These are phyloP conservation scores for Rhododendron vialii DNA, from an alignment of 148 eudicot genomes.

Conservation along the genomic window DNA sequence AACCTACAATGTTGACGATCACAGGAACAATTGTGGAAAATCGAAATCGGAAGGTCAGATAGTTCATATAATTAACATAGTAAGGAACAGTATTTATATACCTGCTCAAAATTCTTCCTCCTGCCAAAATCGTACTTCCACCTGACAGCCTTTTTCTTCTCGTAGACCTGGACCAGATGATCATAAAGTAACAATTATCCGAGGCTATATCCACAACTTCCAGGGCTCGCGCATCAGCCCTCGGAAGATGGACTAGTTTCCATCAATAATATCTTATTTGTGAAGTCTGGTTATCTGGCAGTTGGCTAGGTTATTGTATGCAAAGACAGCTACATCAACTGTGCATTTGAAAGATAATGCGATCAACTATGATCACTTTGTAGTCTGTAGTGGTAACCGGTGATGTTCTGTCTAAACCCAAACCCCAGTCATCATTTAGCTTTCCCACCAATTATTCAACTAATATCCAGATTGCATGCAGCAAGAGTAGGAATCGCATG, in stretches of 20 bases:
- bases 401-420: not conserved
- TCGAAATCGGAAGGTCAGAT: not conserved
- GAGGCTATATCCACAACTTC: not conserved
- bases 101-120: conserved; percentile 80
- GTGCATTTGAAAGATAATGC: not conserved
- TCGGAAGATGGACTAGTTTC: conserved; percentile 1
- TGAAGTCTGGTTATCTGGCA: not conserved
- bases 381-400: not conserved
- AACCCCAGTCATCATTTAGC: not conserved
- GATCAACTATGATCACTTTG: not conserved
- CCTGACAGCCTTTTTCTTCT: conserved; percentile 52
- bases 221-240: not conserved
- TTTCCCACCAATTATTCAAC: not conserved
- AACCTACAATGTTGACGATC: not conserved
- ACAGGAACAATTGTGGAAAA: not conserved
- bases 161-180: conserved; percentile 60
- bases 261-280: not conserved
- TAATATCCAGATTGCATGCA: conserved; percentile 1
- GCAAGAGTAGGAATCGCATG: not conserved
- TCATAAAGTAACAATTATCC: not conserved
- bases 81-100: conserved; percentile 6
- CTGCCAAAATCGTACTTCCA: conserved; percentile 94
- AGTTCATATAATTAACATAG: not conserved
- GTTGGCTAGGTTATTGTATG: not conserved
- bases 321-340: not conserved